Conservation (phyloP, 73 alveolate genomes). For the Uronychia setigera region DNA sequence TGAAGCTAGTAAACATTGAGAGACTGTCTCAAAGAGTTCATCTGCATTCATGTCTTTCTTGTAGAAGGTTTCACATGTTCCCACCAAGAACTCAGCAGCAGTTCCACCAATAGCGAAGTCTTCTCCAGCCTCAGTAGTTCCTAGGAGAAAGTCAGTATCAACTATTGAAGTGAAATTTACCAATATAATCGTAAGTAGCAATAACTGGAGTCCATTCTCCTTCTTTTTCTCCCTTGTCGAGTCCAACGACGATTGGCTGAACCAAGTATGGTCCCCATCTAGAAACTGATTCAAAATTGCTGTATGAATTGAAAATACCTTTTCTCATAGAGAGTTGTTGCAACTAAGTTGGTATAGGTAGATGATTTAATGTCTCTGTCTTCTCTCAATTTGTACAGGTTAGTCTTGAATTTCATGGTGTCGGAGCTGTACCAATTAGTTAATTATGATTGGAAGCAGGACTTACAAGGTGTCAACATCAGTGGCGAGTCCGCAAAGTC, state of each 20-base stretch:
- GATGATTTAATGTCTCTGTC: slow-evolving; percentile 92
- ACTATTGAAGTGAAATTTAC: too few relatives aligned
- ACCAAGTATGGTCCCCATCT: slow-evolving; percentile 96
- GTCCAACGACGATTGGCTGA: slow-evolving; percentile 95
- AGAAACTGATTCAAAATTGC: background rate
- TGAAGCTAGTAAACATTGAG: slow-evolving; percentile 89
- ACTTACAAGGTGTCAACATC: slow-evolving; percentile 92
- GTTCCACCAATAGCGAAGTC: slow-evolving; percentile 94
- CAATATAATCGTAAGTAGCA: slow-evolving; percentile 94
- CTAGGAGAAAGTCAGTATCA: slow-evolving; percentile 32
- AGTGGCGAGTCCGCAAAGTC: slow-evolving; percentile 92
- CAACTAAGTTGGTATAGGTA: slow-evolving; percentile 85
- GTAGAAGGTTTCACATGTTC: slow-evolving; percentile 96
- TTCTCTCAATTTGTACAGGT: slow-evolving; percentile 91
- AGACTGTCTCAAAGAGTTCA: slow-evolving; percentile 91
- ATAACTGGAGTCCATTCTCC: slow-evolving; percentile 88
- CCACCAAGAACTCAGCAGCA: slow-evolving; percentile 82
- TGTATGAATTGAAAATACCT: background rate
- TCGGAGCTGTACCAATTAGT: slow-evolving; percentile 66
- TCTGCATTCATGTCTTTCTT: slow-evolving; percentile 84
- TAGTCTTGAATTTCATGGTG: slow-evolving; percentile 76
- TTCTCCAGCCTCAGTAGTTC: slow-evolving; percentile 44
- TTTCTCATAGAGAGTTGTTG: slow-evolving; percentile 88
- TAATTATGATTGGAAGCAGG: slow-evolving; percentile 26
- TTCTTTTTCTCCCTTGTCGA: slow-evolving; percentile 72